Base-by-base conservation (phyloP, 768 basidiomycete genomes). In the Astraeus odoratus region DNA sequence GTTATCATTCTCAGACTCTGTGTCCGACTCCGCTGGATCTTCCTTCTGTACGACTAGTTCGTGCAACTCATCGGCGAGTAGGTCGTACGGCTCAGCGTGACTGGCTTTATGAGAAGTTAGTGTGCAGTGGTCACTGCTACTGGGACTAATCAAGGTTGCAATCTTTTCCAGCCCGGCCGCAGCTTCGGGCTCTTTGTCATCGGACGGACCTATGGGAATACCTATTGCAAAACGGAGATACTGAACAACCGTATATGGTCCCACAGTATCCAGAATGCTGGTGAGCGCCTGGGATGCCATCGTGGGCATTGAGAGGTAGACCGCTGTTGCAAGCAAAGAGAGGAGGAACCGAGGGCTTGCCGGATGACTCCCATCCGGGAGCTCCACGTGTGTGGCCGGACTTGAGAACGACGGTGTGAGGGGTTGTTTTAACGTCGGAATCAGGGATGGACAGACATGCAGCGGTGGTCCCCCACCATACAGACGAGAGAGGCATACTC, bases 161-260 rank as follows among this genome's bases (percentile, higher is more conserved):
- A 91, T 71, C 33, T 73, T 57, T 56, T 90, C 86, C 20, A 92
- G 67, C 2, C 85, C 85, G 1, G 81, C 75, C 1, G 84, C 84
- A 13, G 81, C 68, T n/a, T 76, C 70, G 3, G 71, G 68, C 30
- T 84, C 81, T 3, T 60, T 52, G 49, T 63, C 64, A 52, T 59
- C 54, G 9, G 62, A 49, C 8, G 63, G 56, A 3, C 75, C 72
- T 25, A 89, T 76, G 2, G 80, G 74, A 18, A 73, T 75, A 15
- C 92, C 93, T 5, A 81, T 73, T 2, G 93, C 85, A 62, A 95
- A 96, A 37, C 77, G 71, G 35, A 96, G 77, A 62, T 94, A 96
- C 5, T 73, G 74, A 2, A 79, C 56, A 38, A 84, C 78, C 0
- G 92, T 94, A 44, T 74, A 74, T 0, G 93, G 91, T 3, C 89